Conservation (phyloP, 169 alveolate genomes). For the Plasmodium knowlesi region DNA sequence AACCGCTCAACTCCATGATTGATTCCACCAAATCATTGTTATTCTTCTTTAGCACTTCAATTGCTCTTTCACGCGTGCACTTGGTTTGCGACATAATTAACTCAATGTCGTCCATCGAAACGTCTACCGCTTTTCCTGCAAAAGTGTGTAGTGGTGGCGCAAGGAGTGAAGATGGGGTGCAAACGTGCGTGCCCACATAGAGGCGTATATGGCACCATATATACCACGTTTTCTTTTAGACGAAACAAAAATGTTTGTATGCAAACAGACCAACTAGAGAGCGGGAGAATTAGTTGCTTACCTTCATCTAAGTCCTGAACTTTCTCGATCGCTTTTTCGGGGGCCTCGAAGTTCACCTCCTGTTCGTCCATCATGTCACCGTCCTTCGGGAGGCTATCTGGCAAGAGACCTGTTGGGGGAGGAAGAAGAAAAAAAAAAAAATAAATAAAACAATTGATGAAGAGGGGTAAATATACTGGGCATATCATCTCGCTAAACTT, state of each 20-base stretch:
- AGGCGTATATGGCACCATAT: not conserved
- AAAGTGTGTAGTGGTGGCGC: not conserved
- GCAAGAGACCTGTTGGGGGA: constrained; percentile 17
- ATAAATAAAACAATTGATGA: not conserved
- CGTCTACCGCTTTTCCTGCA: constrained; percentile 82
- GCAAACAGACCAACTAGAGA: not conserved
- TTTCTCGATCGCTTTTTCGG: constrained; percentile 77
- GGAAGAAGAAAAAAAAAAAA: not conserved
- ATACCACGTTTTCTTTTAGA: not conserved
- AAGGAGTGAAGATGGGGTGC: not conserved
- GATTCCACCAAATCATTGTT: constrained; percentile 92
- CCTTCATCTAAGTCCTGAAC: constrained; percentile 81
- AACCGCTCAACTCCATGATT: constrained; percentile 85
- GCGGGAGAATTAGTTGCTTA: not conserved
- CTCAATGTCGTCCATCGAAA: constrained; percentile 84
- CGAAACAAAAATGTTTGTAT: not conserved
- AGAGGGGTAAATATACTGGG: not conserved
- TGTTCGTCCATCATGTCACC: constrained; percentile 69
- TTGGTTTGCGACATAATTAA: constrained; percentile 92
- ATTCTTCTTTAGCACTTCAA: constrained; percentile 88
- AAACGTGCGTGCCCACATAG: not conserved
- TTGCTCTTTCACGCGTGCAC: constrained; percentile 91
- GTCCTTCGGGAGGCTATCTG: constrained; percentile 12
- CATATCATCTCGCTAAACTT: not conserved
- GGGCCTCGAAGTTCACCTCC: constrained; percentile 60